Base-by-base conservation (phyloP, 345 rosid species). In the Triadica sebifera region DNA sequence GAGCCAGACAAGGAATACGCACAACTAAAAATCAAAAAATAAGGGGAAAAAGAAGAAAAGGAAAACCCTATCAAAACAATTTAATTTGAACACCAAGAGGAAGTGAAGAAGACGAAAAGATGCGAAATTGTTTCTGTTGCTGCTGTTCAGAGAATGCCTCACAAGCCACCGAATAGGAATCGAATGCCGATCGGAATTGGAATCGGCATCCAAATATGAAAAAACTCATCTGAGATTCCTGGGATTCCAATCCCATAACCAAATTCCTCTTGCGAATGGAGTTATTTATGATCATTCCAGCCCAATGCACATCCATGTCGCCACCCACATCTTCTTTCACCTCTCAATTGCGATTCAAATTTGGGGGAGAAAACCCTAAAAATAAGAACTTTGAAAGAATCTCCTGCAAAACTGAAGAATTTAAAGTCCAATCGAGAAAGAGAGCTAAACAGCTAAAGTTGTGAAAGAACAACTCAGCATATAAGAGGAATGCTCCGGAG, bases 141-240 rank as follows among this genome's bases (percentile, higher is more conserved):
- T 67, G 62, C 57, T 47, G 75, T 20, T 84, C 86, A 71, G 84
- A 88, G 83, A 88, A 84, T 17, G 87, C 88, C 70, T 82, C 85
- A 41, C 88, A 82, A 59, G 87, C 91, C 41, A 83, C 74, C 73
- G 82, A 86, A 68, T 75, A 90, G 41, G 89, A 86, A 80, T 83
- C 87, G 77, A 87, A 87, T 56, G 87, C 91, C 85, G 91, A 82
- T 75, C 77, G 81, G 78, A 80, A 83, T 9, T 63, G 82, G 84
- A 80, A 80, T 70, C 91, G 90, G 88, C 88, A 76, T 55, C 74
- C 80, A 52, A 69, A 59, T 9, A 56, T 58, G 70, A 66, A 62
- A 59, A 50, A 76, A 39, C 37, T 49, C 80, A 80, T 80, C 43
- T 22, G 67, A 38, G 65, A 47, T 57, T 49, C 73, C 39, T 20